Evolutionary conservation across 1,284 basidiomycete species (phyloP).

Genomic region (Porogramme epimiltina): DNA sequence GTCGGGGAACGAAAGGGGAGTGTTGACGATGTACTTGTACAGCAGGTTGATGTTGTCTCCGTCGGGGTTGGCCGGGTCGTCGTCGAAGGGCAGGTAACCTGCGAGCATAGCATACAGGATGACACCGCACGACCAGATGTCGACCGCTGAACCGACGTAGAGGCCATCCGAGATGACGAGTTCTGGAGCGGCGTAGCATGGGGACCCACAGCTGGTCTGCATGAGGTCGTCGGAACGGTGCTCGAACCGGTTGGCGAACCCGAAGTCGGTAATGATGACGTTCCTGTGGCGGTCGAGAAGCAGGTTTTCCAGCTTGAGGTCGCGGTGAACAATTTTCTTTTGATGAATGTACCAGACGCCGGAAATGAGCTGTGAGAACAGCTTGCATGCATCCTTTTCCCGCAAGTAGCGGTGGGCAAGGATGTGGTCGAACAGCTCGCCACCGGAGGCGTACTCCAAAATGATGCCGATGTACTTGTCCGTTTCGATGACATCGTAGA

Average conservation of each 20-base stretch:
- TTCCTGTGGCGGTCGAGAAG: slow-evolving; percentile 97
- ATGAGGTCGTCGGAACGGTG: slow-evolving; percentile 92
- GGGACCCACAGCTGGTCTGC: slow-evolving; percentile 97
- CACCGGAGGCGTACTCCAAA: slow-evolving; percentile 96
- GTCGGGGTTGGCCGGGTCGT: slow-evolving; percentile 98
- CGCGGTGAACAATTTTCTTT: slow-evolving; percentile 99
- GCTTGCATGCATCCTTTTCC: slow-evolving; percentile 92
- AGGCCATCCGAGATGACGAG: slow-evolving; percentile 98
- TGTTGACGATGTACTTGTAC: slow-evolving; percentile 99
- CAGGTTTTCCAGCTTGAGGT: slow-evolving; percentile 98
- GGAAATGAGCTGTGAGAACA: slow-evolving; percentile 98
- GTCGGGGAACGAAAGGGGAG: slow-evolving; percentile 92
- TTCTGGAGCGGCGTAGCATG: slow-evolving; percentile 98
- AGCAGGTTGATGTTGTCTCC: slow-evolving; percentile 99
- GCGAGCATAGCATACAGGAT: slow-evolving; percentile 99
- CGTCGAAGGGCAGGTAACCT: slow-evolving; percentile 99
- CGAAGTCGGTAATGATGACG: slow-evolving; percentile 99
- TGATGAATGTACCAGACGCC: slow-evolving; percentile 99
- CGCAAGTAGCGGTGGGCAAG: slow-evolving; percentile 96
- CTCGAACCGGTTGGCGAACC: slow-evolving; percentile 97
- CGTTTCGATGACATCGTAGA: slow-evolving; percentile 99
- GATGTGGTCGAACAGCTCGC: slow-evolving; percentile 99
- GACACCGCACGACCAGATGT: slow-evolving; percentile 99
- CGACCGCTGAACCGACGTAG: slow-evolving; percentile 98
- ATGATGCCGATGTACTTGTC: slow-evolving; percentile 99